Evolutionary conservation across 768 basidiomycete species (phyloP).

Genomic region (Suillus cothurnatus): DNA sequence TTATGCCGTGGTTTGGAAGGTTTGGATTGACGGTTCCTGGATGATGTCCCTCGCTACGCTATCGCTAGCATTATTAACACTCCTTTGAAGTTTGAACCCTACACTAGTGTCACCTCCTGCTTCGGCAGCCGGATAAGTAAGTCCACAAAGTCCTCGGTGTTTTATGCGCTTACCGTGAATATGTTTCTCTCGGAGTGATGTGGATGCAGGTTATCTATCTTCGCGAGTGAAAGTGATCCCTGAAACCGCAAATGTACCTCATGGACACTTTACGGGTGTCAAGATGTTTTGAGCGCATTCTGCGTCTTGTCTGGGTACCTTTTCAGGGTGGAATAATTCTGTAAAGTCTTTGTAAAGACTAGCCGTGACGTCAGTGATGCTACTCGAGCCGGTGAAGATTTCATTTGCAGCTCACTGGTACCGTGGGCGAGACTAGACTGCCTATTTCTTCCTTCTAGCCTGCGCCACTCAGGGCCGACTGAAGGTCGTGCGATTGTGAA

Average conservation of each 20-base stretch:
- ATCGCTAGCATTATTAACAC: neutral
- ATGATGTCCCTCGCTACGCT: constrained; percentile 1
- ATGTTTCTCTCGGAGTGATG: neutral
- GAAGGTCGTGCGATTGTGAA: neutral
- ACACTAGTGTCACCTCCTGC: neutral
- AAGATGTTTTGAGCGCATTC: neutral
- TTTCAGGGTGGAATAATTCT: neutral
- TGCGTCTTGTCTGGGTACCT: neutral
- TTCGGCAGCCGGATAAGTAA: neutral
- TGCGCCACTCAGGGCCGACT: constrained; percentile 2
- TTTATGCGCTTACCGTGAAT: neutral
- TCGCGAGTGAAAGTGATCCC: neutral
- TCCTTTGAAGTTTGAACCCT: constrained; percentile 2
- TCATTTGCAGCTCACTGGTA: neutral
- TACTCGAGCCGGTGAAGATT: neutral
- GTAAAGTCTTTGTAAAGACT: neutral
- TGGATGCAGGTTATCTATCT: neutral
- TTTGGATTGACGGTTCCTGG: constrained; percentile 1
- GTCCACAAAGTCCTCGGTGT: constrained; percentile 6
- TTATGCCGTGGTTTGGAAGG: neutral
- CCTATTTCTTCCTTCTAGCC: neutral
- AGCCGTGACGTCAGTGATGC: neutral
- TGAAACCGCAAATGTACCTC: neutral
- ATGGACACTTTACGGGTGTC: neutral
- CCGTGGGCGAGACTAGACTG: neutral